Evolutionary conservation across 192 early-diverging fungal genomes (phyloP).

Genomic region (Phycomyces blakesleeanus): DNA sequence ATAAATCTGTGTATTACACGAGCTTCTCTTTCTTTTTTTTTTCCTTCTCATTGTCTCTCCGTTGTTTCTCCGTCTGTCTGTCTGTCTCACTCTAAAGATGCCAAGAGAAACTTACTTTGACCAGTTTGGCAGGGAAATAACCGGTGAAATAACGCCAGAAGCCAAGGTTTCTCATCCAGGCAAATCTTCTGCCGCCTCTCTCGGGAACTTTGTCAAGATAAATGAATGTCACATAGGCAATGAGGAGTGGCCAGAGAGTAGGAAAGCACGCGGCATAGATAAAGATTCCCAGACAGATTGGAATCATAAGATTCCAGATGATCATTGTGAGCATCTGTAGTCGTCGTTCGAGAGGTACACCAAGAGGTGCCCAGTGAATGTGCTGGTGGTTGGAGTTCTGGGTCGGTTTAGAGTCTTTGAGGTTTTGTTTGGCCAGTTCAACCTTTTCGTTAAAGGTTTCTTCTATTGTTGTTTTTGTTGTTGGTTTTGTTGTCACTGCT

Average conservation of each 20-base stretch:
- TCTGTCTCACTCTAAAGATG: neutral
- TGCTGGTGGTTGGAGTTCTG: slow-evolving; percentile 1
- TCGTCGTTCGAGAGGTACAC: slow-evolving; percentile 61
- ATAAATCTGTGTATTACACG: too few species aligned
- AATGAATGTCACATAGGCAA: slow-evolving; percentile 76
- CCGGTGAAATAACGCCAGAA: slow-evolving; percentile 77
- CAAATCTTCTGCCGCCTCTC: slow-evolving; percentile 66
- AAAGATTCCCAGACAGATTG: slow-evolving; percentile 54
- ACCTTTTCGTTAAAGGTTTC: too few species aligned
- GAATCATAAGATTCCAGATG: slow-evolving; percentile 59
- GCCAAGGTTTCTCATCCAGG: slow-evolving; percentile 42
- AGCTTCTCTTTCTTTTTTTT: neutral
- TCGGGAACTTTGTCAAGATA: slow-evolving; percentile 75
- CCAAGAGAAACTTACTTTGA: slow-evolving; percentile 49
- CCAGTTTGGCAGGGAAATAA: slow-evolving; percentile 76
- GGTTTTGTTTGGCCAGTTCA: neutral
- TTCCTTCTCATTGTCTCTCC: neutral
- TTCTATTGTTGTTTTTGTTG: too few species aligned
- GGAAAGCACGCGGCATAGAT: slow-evolving; percentile 54
- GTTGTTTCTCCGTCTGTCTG: neutral
- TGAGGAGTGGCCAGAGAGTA: slow-evolving; percentile 54
- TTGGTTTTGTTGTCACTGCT: too few species aligned
- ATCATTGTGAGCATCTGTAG: slow-evolving; percentile 62
- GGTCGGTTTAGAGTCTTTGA: neutral
- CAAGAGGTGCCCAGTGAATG: slow-evolving; percentile 59